Evolutionary conservation across 2,329 filamentous ascomycete species (phyloP), one percentile per base, ranked within the genome.

Genomic region (Microcyclosporella mali): DNA sequence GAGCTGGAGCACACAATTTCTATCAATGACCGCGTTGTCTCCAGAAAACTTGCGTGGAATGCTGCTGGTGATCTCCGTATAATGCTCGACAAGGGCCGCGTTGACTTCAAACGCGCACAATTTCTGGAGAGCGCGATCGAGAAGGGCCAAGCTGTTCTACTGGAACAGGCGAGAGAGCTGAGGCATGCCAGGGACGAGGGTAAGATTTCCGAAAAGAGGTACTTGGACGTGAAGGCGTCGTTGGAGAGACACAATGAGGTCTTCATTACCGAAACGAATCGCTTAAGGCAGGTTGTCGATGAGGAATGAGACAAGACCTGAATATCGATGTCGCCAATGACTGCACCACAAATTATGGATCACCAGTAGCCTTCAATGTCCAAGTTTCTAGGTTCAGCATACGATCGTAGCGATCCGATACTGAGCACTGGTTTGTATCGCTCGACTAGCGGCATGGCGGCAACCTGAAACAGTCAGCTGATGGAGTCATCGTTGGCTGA

Each of bases 21-120:
- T 9, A 9, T 25, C 21, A 25, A 25, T 12, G 30, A 32, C 15
- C 40, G 4, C 43, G 42, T 36, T 16, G 38, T 57, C 3, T 40
- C 47, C 8, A 47, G 50, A 8, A 47, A 46, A 16, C 50, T 60
- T 9, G 57, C 56, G 2, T 32, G 44, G 19, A 54, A 52, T 40
- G 51, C 58, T 10, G 55, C 56, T 1, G 17, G 38, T 4, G 52
- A 58, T 35, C 34, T 61, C n/a, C 38, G 51, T 9, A 33, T 43
- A 4, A 57, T 60, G 56, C 52, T 59, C n/a, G 57, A 61, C 17
- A 50, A 50, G 6, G 58, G 57, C 1, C 38, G 46, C 8, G 55
- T 56, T n/a, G 49, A 53, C 14, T 53, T 41, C 27, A 28, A 37
- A 10, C 37, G 44, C 1, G 53, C 52, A n/a, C 47, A 48, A 30